Percentiles rank a stretch among this genome's conserved stretches.
Evolutionary conservation across 345 rosid genomes (phyloP).

Genomic region (Brassica nigra): DNA sequence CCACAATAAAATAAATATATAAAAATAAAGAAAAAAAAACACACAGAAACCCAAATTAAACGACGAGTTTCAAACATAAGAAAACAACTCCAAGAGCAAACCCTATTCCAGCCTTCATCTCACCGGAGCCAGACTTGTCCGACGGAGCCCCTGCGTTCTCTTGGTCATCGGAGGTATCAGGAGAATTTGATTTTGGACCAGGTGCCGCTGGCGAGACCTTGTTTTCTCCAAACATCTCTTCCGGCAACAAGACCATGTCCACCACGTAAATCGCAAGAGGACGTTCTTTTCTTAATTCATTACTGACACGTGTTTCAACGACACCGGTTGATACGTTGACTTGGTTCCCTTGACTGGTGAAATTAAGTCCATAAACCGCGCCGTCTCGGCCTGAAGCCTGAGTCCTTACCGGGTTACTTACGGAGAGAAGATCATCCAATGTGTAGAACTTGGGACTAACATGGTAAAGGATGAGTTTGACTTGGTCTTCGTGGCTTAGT

Average conservation of each 20-base stretch:
- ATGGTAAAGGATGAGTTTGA: slow-evolving; percentile 65
- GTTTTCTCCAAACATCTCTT: slow-evolving; percentile 51
- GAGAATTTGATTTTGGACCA: slow-evolving; percentile 29
- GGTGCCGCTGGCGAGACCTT: slow-evolving; percentile 50
- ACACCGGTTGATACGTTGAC: slow-evolving; percentile 74
- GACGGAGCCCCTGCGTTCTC: slow-evolving; percentile 39
- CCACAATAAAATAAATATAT: slow-evolving; percentile 8
- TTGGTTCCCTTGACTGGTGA: slow-evolving; percentile 70
- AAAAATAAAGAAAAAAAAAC: not conserved
- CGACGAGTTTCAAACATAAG: slow-evolving; percentile 52
- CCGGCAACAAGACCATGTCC: slow-evolving; percentile 79
- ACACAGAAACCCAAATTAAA: slow-evolving; percentile 28
- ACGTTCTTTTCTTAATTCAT: slow-evolving; percentile 45
- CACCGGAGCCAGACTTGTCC: slow-evolving; percentile 38
- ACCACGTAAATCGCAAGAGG: slow-evolving; percentile 82
- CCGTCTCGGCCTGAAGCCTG: slow-evolving; percentile 56
- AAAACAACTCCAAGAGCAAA: slow-evolving; percentile 54
- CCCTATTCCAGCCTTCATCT: slow-evolving; percentile 45
- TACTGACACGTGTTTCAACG: slow-evolving; percentile 65
- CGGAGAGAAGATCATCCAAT: slow-evolving; percentile 51
- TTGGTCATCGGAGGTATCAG: slow-evolving; percentile 3
- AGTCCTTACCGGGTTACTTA: slow-evolving; percentile 80
- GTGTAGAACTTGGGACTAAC: slow-evolving; percentile 60
- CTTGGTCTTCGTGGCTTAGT: slow-evolving; percentile 51
- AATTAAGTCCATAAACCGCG: slow-evolving; percentile 56